Conservation (phyloP, 2,329 filamentous ascomycete species). For the Byssothecium circinans region DNA sequence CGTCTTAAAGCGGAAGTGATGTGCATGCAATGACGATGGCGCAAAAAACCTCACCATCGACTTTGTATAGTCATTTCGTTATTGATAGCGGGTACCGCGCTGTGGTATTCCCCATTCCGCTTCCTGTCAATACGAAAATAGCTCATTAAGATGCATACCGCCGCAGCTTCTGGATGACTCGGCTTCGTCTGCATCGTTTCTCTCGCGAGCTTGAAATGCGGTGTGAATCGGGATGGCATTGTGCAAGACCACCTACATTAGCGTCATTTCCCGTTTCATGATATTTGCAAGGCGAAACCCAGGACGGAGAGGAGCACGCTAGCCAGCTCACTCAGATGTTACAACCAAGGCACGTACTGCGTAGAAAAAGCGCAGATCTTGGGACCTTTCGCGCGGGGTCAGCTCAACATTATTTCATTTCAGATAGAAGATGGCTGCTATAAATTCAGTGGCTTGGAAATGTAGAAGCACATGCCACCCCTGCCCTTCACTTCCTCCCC, state of each 20-base stretch:
- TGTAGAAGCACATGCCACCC: background rate
- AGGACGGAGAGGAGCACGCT: background rate
- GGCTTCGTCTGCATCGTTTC: background rate
- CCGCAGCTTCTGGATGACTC: too few species aligned
- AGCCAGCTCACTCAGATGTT: background rate
- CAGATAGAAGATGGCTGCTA: background rate
- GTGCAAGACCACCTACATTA: background rate
- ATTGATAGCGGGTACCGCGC: background rate
- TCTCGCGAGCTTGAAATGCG: background rate
- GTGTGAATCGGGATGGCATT: background rate
- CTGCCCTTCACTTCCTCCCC: too few species aligned
- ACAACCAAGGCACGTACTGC: too few species aligned
- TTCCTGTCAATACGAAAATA: too few species aligned
- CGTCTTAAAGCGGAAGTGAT: slow-evolving; percentile 8
- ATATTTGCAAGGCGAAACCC: background rate
- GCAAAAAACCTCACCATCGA: too few species aligned
- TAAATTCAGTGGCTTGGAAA: background rate
- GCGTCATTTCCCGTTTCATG: background rate
- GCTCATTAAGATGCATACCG: too few species aligned
- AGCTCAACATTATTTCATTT: too few species aligned
- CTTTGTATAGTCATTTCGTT: background rate
- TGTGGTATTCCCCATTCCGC: too few species aligned
- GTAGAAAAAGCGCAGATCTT: too few species aligned
- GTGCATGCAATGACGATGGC: slow-evolving; percentile 17
- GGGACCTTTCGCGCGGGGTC: too few species aligned